phyloP scores from a whole-genome alignment of 768 basidiomycete species.

The Sistotremastrum suecicum region DNA sequence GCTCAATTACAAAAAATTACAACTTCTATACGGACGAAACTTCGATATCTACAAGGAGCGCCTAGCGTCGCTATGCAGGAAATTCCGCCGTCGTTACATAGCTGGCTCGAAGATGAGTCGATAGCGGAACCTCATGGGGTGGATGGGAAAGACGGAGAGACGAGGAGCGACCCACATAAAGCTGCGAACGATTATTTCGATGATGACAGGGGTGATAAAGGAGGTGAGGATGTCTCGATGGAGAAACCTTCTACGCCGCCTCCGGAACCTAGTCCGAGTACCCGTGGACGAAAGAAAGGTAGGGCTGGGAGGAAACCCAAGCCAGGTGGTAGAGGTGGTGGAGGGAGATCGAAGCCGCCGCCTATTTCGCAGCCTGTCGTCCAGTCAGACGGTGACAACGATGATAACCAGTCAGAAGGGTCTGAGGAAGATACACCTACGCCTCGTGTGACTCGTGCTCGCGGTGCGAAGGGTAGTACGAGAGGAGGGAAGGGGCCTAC shows the following conservation, averaged over 20 bases:
- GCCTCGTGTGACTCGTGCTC: neutral
- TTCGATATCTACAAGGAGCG: slow-evolving; percentile 87
- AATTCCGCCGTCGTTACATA: slow-evolving; percentile 83
- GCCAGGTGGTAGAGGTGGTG: neutral
- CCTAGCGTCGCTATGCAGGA: slow-evolving; percentile 96
- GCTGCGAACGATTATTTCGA: slow-evolving; percentile 63
- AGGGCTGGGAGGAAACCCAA: neutral
- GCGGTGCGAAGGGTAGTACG: no score
- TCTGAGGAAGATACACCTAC: neutral
- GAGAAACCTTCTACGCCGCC: slow-evolving; percentile 12
- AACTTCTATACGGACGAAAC: slow-evolving; percentile 71
- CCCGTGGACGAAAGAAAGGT: slow-evolving; percentile 1
- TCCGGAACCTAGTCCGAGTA: slow-evolving; percentile 10
- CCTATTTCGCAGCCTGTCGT: neutral
- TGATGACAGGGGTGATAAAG: slow-evolving; percentile 43
- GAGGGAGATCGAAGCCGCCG: neutral
- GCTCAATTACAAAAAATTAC: slow-evolving; percentile 77
- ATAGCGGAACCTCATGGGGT: slow-evolving; percentile 49
- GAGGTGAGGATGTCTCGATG: slow-evolving; percentile 26
- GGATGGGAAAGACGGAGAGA: slow-evolving; percentile 41
- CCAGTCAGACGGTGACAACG: no score
- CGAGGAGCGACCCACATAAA: slow-evolving; percentile 34
- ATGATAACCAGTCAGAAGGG: neutral
- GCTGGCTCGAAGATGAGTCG: slow-evolving; percentile 63
- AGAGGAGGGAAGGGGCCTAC: neutral